A percentile compares a stretch with the other conserved stretches of the same genome.
Evolutionary conservation across 768 basidiomycete genomes (phyloP).

Genomic region (Auriscalpium vulgare): DNA sequence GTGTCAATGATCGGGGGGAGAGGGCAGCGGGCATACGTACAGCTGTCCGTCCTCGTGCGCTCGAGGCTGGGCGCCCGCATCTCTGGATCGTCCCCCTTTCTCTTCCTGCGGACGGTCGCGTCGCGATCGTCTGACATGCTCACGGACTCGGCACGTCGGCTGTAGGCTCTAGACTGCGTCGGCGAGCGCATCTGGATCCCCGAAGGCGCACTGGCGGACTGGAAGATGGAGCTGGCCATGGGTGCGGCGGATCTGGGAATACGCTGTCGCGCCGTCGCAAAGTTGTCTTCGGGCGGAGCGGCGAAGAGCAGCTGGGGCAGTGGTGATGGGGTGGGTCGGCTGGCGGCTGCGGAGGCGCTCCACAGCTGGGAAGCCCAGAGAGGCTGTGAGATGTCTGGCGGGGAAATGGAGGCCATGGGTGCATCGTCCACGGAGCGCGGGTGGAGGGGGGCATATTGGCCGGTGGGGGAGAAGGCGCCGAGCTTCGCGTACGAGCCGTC

Average conservation of each 20-base stretch:
- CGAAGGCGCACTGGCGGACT: conserved; percentile 66
- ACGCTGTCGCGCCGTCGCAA: conserved; percentile 32
- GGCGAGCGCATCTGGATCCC: conserved; percentile 39
- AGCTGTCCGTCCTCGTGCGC: conserved; percentile 13
- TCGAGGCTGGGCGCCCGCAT: conserved; percentile 15
- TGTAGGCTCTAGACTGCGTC: conserved; percentile 50
- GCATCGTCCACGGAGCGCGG: conserved; percentile 35
- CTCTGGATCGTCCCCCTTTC: conserved; percentile 23
- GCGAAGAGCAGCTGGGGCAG: conserved; percentile 34
- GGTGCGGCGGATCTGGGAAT: conserved; percentile 32
- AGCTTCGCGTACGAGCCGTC: conserved; percentile 34
- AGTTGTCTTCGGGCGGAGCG: conserved; percentile 32
- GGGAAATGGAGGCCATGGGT: conserved; percentile 40
- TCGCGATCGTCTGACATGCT: conserved; percentile 56
- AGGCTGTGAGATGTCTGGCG: conserved; percentile 55
- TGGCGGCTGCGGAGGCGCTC: conserved; percentile 28
- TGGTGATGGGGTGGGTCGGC: conserved; percentile 17
- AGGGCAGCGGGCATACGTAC: background rate
- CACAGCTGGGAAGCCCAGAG: conserved; percentile 63
- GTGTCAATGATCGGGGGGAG: conserved; percentile 1
- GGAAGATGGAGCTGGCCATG: conserved; percentile 52
- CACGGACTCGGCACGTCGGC: conserved; percentile 59
- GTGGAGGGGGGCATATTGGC: conserved; percentile 49
- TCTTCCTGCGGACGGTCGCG: conserved; percentile 63
- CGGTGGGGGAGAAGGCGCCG: conserved; percentile 48